A percentile compares a stretch with the other conserved stretches of the same genome.
Evolutionary conservation across 1,139 yeast species (phyloP).

Genomic region (Yamadazyma epiphylla): DNA sequence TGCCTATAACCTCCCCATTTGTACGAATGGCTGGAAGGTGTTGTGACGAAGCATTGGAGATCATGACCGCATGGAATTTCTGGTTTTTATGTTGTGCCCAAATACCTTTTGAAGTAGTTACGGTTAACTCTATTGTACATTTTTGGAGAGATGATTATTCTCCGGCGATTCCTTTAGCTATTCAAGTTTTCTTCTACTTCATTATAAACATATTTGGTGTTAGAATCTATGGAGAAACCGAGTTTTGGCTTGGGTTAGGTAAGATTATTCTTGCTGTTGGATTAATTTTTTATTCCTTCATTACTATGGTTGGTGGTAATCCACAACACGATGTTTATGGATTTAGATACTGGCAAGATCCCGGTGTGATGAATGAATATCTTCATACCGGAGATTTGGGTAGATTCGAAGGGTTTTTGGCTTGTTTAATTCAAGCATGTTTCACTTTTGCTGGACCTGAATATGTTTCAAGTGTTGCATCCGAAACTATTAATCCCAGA

Average conservation of each 20-base stretch:
- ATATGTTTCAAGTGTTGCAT: conserved; percentile 61
- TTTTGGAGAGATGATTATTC: conserved; percentile 77
- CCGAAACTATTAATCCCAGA: conserved; percentile 74
- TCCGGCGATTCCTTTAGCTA: conserved; percentile 58
- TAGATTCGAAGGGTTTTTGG: conserved; percentile 58
- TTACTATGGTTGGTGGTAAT: conserved; percentile 55
- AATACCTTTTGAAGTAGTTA: conserved; percentile 79
- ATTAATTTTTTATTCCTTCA: conserved; percentile 44
- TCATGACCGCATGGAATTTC: conserved; percentile 79
- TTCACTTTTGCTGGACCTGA: conserved; percentile 78
- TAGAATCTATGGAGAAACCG: conserved; percentile 61
- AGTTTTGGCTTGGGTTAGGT: conserved; percentile 60
- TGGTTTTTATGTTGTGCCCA: conserved; percentile 75
- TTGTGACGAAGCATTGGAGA: conserved; percentile 66
- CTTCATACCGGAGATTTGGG: conserved; percentile 25
- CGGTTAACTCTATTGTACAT: conserved; percentile 76
- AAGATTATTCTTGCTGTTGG: conserved; percentile 57
- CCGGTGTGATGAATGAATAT: conserved; percentile 57
- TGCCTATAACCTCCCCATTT: conserved; percentile 69
- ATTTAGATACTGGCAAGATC: conserved; percentile 61
- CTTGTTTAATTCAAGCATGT: conserved; percentile 68
- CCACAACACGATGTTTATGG: conserved; percentile 62
- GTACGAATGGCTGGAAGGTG: conserved; percentile 54
- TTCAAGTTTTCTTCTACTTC: conserved; percentile 66
- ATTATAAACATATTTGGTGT: conserved; percentile 62